phyloP scores from a whole-genome alignment of 495 filamentous ascomycete genomes.

The Aspergillus cristatus region DNA sequence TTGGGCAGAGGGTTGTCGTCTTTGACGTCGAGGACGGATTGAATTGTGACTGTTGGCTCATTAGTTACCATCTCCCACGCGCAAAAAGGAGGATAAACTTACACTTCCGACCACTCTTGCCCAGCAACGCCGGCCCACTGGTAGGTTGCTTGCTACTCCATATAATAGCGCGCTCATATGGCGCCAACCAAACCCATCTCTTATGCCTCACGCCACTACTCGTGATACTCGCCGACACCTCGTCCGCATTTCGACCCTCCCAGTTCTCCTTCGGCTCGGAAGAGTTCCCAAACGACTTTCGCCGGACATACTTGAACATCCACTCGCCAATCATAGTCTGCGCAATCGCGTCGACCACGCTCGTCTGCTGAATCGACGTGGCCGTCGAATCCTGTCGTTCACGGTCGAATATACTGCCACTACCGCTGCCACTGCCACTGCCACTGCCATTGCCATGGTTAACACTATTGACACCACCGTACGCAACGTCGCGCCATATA shows the following conservation, averaged over 20 bases:
- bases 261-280: constrained; percentile 56
- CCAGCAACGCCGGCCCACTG: constrained; percentile 76
- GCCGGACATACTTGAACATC: constrained; percentile 98
- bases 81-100: constrained; percentile 35
- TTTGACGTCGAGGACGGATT: constrained; percentile 93
- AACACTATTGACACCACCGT: too few relatives aligned
- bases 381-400: constrained; percentile 44
- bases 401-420: constrained; percentile 17
- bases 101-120: constrained; percentile 94
- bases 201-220: constrained; percentile 68
- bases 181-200: constrained; percentile 97
- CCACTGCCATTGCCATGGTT: too few relatives aligned
- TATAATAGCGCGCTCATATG: constrained; percentile 90
- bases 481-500: constrained; percentile 9
- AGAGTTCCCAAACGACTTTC: constrained; percentile 69
- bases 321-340: constrained; percentile 98
- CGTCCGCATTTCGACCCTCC: constrained; percentile 40
- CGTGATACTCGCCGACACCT: constrained; percentile 45
- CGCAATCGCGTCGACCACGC: constrained; percentile 94
- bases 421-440: too few relatives aligned
- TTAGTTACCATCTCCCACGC: too few relatives aligned
- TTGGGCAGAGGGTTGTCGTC: constrained; percentile 87
- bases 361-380: constrained; percentile 57
- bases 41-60: constrained; percentile 65
- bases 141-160: constrained; percentile 98